phyloP scores from a whole-genome alignment of 2,329 filamentous ascomycete genomes.

The Monosporascus sp. region DNA sequence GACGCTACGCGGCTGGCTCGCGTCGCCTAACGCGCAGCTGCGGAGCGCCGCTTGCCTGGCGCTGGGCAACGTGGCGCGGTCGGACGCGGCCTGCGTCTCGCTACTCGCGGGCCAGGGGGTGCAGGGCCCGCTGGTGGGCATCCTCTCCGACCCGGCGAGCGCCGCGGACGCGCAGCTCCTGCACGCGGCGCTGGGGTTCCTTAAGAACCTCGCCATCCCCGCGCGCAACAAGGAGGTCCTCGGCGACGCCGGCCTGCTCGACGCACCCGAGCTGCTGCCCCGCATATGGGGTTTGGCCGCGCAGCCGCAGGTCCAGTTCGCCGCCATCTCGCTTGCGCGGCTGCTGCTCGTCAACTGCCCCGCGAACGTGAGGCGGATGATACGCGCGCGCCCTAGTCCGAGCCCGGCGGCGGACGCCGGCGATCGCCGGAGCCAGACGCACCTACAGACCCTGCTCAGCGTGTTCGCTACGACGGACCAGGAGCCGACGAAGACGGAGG shows the following conservation, averaged over 20 bases:
- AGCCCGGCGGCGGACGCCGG: not conserved
- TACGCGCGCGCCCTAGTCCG: not conserved
- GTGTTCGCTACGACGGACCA: constrained; percentile 40
- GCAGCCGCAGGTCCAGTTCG: constrained; percentile 54
- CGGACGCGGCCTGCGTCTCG: constrained; percentile 46
- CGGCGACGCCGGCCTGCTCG: constrained; percentile 40
- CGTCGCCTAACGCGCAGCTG: constrained; percentile 35
- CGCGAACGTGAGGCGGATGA: constrained; percentile 43
- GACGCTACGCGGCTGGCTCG: constrained; percentile 44
- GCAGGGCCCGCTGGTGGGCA: constrained; percentile 37
- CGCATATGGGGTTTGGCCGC: constrained; percentile 49
- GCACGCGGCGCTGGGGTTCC: constrained; percentile 53
- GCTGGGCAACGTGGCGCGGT: constrained; percentile 57
- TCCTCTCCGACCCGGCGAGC: constrained; percentile 36
- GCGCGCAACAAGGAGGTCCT: constrained; percentile 47
- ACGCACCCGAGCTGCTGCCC: constrained; percentile 38
- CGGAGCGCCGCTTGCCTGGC: constrained; percentile 55
- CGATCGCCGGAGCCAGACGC: constrained; percentile 16
- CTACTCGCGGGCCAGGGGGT: constrained; percentile 42
- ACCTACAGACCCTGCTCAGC: constrained; percentile 32
- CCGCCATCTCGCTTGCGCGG: constrained; percentile 52
- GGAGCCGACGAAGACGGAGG: constrained; percentile 55
- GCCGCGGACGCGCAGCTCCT: constrained; percentile 44
- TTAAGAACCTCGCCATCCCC: constrained; percentile 61
- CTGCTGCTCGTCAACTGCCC: constrained; percentile 50